Percentiles rank a stretch among this genome's conserved stretches.
phyloP scores from a whole-genome alignment of 1,139 yeast species.

The Yamadazyma mexicana region DNA sequence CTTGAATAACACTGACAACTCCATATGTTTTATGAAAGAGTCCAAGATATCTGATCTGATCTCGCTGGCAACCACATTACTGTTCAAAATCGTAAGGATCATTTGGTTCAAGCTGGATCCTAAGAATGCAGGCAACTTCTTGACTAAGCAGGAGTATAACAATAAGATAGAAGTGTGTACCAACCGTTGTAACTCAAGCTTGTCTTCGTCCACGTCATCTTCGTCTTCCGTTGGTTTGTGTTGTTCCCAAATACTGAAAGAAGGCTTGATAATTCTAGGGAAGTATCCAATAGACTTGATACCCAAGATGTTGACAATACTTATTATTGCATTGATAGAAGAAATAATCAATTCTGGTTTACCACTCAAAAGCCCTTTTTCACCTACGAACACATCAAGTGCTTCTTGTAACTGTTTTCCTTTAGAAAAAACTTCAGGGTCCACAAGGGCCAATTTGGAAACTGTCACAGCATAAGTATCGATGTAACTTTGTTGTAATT shows the following conservation, averaged over 20 bases:
- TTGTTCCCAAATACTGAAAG: slow-evolving; percentile 56
- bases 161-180: slow-evolving; percentile 68
- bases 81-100: slow-evolving; percentile 55
- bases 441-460: slow-evolving; percentile 50
- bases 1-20: slow-evolving; percentile 59
- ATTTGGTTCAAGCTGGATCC: slow-evolving; percentile 63
- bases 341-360: slow-evolving; percentile 70
- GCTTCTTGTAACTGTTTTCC: slow-evolving; percentile 48
- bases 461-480: slow-evolving; percentile 68
- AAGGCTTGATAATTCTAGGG: slow-evolving; percentile 79
- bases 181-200: slow-evolving; percentile 27
- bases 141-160: slow-evolving; percentile 71
- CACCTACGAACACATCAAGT: slow-evolving; percentile 54
- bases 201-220: slow-evolving; percentile 22
- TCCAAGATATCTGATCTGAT: slow-evolving; percentile 68
- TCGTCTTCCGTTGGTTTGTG: slow-evolving; percentile 19
- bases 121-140: slow-evolving; percentile 86
- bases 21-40: slow-evolving; percentile 67
- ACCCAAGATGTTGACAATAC: slow-evolving; percentile 71
- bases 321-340: slow-evolving; percentile 70
- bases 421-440: slow-evolving; percentile 34
- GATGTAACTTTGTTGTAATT: slow-evolving; percentile 65
- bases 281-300: slow-evolving; percentile 83
- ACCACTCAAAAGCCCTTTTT: slow-evolving; percentile 51
- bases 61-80: slow-evolving; percentile 55